Evolutionary conservation across 1,284 basidiomycete species (phyloP), one percentile per base, ranked within the genome.

Genomic region (Malassezia japonica): DNA sequence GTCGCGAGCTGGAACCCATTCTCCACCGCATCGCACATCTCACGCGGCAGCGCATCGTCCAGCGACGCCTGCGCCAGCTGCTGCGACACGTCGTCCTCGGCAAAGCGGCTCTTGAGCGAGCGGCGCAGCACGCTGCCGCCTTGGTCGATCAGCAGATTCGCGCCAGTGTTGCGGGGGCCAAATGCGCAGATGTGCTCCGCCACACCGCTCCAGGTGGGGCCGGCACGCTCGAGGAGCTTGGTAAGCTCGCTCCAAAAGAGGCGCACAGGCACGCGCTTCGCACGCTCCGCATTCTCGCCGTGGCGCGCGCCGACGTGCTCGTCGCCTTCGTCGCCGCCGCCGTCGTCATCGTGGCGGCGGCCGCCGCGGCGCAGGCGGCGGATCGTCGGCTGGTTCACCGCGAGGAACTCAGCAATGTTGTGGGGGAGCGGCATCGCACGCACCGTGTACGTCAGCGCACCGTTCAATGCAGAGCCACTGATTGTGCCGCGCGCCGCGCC

Each of bases 1-100:
- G 85, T 86, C 3, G 91, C 90, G 37, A 96, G 80, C 75, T 95
- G 91, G 76, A 98, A 99, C 1, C 91, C 94, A 2, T 84, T 84
- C 72, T 96, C 91, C 38, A 98, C 78, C 70, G 67, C 56, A 48
- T 72, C 70, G 45, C 52, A 51, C n/a, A 70, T 38, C 31, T 67
- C 56, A 0, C 53, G 35, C 15, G 23, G 9, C 4, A 44, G 46
- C 9, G 48, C 38, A 6, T 53, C 59, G n/a, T 56, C 50, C 15
- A 40, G 15, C 9, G 24, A 24, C 4, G 59, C 59, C 6, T 57
- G 41, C 6, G 54, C 39, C 12, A 61, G 48, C 32, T 46, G 40
- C 7, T 58, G 44, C 1, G 46, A 35, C 4, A 46, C 25, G 4
- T 45, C 42, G 9, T 46, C 45, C 5, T 9, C 37, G n/a, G n/a